phyloP scores from a whole-genome alignment of 768 basidiomycete species.

The Russula compacta region DNA sequence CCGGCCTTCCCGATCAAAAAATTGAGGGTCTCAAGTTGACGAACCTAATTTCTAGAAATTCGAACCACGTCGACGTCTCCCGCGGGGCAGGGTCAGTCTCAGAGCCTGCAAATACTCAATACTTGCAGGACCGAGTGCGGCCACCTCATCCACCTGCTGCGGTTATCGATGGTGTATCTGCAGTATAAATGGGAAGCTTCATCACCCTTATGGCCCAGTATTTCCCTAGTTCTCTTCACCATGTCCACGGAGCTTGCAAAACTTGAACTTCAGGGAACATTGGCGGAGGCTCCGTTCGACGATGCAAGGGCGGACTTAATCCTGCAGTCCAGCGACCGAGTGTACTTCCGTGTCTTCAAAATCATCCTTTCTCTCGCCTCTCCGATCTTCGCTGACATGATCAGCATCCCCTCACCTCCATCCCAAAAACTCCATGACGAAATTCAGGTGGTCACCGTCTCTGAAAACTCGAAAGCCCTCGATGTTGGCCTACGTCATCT shows the following conservation, averaged over 20 bases:
- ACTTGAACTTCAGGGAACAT: not conserved
- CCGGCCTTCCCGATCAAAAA: too few species aligned
- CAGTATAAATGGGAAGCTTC: too few species aligned
- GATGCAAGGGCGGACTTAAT: not conserved
- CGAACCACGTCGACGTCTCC: too few species aligned
- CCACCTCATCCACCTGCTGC: too few species aligned
- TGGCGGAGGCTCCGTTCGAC: not conserved
- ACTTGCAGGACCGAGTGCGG: too few species aligned
- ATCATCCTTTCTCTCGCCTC: constrained; percentile 2
- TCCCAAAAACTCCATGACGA: not conserved
- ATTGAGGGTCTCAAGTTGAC: too few species aligned
- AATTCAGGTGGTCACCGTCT: not conserved
- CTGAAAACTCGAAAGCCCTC: constrained; percentile 5
- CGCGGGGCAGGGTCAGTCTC: too few species aligned
- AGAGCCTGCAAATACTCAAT: too few species aligned
- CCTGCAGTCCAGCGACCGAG: not conserved
- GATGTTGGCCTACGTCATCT: constrained; percentile 10
- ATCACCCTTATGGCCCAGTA: too few species aligned
- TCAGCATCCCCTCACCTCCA: not conserved
- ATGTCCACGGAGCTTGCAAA: not conserved
- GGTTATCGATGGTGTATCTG: too few species aligned
- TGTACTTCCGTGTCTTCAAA: constrained; percentile 5
- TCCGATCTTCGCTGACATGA: constrained; percentile 1
- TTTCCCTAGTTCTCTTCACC: too few species aligned
- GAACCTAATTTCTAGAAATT: too few species aligned